Percentiles rank a stretch among this genome's conserved stretches.
Evolutionary conservation across 2,329 filamentous ascomycete species (phyloP).

Genomic region (Macrophomina phaseolina): DNA sequence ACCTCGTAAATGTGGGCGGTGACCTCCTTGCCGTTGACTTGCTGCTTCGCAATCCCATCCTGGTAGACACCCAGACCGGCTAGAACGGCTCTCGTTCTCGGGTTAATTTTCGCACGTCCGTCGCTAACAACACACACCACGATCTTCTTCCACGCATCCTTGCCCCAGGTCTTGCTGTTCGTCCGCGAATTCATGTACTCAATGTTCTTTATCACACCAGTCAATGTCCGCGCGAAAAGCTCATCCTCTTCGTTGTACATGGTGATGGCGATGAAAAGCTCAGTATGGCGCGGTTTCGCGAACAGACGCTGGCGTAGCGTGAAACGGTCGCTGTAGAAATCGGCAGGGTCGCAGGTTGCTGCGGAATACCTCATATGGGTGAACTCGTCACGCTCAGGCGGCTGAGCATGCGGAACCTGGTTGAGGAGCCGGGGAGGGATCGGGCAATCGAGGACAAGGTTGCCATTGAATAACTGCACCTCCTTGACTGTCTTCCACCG

Average conservation of each 20-base stretch:
- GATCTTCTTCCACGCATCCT: slow-evolving; percentile 99
- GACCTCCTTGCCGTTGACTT: slow-evolving; percentile 95
- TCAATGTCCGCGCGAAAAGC: slow-evolving; percentile 93
- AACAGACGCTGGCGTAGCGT: slow-evolving; percentile 91
- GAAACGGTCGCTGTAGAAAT: slow-evolving; percentile 89
- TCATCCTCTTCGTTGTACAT: slow-evolving; percentile 99
- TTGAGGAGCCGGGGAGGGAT: slow-evolving; percentile 87
- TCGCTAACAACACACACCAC: slow-evolving; percentile 98
- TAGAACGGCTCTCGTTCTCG: slow-evolving; percentile 83
- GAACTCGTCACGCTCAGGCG: slow-evolving; percentile 81
- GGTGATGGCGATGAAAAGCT: slow-evolving; percentile 94
- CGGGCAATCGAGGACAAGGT: slow-evolving; percentile 94
- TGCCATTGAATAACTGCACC: slow-evolving; percentile 95
- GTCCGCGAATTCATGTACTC: slow-evolving; percentile 96
- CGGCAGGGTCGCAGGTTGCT: slow-evolving; percentile 87
- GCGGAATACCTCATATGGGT: slow-evolving; percentile 94
- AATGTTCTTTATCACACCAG: slow-evolving; percentile 97
- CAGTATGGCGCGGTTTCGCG: slow-evolving; percentile 88
- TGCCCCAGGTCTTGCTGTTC: slow-evolving; percentile 96
- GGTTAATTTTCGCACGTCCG: slow-evolving; percentile 95
- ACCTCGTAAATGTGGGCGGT: slow-evolving; percentile 92
- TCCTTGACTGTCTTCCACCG: slow-evolving; percentile 99
- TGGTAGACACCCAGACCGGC: slow-evolving; percentile 97
- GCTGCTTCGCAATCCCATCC: slow-evolving; percentile 97
- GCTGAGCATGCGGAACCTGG: slow-evolving; percentile 81